Conservation (phyloP, 1,284 basidiomycete genomes). For the Coriolopsis trogii region DNA sequence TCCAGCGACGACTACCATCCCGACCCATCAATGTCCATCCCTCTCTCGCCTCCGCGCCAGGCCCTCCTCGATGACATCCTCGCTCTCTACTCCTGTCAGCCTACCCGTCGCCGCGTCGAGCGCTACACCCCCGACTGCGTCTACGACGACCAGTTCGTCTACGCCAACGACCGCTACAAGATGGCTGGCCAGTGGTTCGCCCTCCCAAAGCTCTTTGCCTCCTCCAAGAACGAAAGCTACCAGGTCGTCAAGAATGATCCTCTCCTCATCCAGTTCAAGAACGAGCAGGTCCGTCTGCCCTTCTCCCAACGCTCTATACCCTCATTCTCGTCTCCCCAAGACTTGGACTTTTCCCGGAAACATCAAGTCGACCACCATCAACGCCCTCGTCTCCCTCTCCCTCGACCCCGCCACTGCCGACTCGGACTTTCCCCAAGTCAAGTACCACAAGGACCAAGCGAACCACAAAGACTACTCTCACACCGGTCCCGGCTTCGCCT, state of each 20-base stretch:
- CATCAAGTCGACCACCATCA: slow-evolving; percentile 35
- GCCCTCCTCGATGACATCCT: slow-evolving; percentile 34
- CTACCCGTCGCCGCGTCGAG: slow-evolving; percentile 32
- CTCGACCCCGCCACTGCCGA: slow-evolving; percentile 35
- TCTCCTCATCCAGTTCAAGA: slow-evolving; percentile 38
- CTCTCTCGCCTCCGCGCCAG: slow-evolving; percentile 32
- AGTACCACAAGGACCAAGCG: slow-evolving; percentile 39
- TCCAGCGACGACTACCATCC: slow-evolving; percentile 31
- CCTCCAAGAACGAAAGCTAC: slow-evolving; percentile 34
- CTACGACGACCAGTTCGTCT: slow-evolving; percentile 38
- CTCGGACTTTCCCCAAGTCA: slow-evolving; percentile 36
- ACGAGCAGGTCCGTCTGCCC: slow-evolving; percentile 30
- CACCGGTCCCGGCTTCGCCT: slow-evolving; percentile 34
- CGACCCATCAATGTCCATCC: slow-evolving; percentile 32
- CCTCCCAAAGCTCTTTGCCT: slow-evolving; percentile 35
- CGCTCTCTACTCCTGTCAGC: slow-evolving; percentile 34
- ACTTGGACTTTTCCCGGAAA: slow-evolving; percentile 35
- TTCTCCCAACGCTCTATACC: too few relatives aligned
- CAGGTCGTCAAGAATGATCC: slow-evolving; percentile 34
- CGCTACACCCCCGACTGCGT: slow-evolving; percentile 36
- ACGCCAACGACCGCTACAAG: slow-evolving; percentile 37
- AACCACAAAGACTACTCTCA: slow-evolving; percentile 39
- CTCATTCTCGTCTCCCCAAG: slow-evolving; percentile 7
- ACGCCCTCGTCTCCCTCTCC: slow-evolving; percentile 34
- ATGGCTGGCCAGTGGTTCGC: slow-evolving; percentile 40